Conservation (phyloP, 1,284 basidiomycete species). For the Limonomyces culmigenus region DNA sequence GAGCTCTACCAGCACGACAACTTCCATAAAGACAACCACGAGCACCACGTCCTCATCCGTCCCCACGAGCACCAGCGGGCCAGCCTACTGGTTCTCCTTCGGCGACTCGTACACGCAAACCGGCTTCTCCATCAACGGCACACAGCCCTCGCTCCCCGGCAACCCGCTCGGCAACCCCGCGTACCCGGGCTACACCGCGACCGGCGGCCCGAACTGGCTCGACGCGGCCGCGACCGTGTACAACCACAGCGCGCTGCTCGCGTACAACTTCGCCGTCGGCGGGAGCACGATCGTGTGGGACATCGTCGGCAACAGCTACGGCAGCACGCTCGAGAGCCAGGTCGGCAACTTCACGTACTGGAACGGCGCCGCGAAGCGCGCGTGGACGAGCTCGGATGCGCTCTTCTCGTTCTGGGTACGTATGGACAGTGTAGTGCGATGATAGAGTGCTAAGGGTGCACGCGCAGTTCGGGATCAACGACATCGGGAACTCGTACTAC, state of each 20-base stretch:
- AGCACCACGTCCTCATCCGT: too few species aligned
- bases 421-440: too few species aligned
- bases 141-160: slow-evolving; percentile 20
- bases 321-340: slow-evolving; percentile 47
- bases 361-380: slow-evolving; percentile 23
- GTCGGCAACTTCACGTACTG: slow-evolving; percentile 33
- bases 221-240: slow-evolving; percentile 28
- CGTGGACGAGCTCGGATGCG: slow-evolving; percentile 35
- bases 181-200: slow-evolving; percentile 38
- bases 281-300: slow-evolving; percentile 48
- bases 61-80: too few species aligned
- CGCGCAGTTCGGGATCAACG: slow-evolving; percentile 42
- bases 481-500: slow-evolving; percentile 42
- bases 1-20: too few species aligned
- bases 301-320: slow-evolving; percentile 41
- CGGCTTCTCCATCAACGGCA: slow-evolving; percentile 23
- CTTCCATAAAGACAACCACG: too few species aligned
- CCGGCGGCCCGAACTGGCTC: slow-evolving; percentile 42
- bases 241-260: slow-evolving; percentile 33
- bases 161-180: slow-evolving; percentile 43
- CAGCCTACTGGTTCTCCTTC: slow-evolving; percentile 8
- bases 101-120: slow-evolving; percentile 46
- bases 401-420: slow-evolving; percentile 38
- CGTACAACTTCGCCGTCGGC: slow-evolving; percentile 40
- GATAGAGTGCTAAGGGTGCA: too few species aligned